Percentiles rank a stretch among this genome's conserved stretches.
phyloP scores from a whole-genome alignment of 1,284 basidiomycete genomes.

The Pyrrhoderma lamaoense region DNA sequence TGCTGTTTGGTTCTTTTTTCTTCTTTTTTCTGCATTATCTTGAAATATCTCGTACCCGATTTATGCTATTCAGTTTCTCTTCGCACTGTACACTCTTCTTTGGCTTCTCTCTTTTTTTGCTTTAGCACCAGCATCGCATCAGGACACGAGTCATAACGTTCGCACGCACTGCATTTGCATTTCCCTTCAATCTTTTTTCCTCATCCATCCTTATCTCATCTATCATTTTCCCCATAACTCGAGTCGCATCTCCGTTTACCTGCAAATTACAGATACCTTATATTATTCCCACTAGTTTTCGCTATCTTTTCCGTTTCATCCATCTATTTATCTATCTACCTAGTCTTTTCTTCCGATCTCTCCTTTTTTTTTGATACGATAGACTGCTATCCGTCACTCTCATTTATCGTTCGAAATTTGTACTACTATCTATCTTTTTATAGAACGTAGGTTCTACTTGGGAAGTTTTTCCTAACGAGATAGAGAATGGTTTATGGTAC shows the following conservation, averaged over 20 bases:
- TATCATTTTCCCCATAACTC: not conserved
- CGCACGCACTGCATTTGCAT: not conserved
- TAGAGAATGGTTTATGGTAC: too few species aligned
- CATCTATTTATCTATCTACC: not conserved
- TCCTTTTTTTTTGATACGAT: not conserved
- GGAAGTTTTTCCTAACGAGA: too few species aligned
- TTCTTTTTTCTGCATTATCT: not conserved
- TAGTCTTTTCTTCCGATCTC: not conserved
- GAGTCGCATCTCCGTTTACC: not conserved
- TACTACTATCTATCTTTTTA: too few species aligned
- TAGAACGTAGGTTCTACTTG: too few species aligned
- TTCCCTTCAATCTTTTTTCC: not conserved
- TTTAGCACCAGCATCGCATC: not conserved
- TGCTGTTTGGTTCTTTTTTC: not conserved
- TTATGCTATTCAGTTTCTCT: not conserved
- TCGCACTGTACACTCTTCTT: not conserved
- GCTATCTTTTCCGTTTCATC: not conserved
- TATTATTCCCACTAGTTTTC: not conserved
- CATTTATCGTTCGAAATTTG: too few species aligned
- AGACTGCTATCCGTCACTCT: too few species aligned
- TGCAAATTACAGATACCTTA: not conserved
- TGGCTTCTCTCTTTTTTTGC: not conserved
- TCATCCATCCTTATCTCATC: not conserved
- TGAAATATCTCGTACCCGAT: not conserved
- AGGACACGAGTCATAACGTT: not conserved